A percentile compares a stretch with the other conserved stretches of the same genome.
Evolutionary conservation across 768 basidiomycete genomes (phyloP).

Genomic region (Leccinum boreale): DNA sequence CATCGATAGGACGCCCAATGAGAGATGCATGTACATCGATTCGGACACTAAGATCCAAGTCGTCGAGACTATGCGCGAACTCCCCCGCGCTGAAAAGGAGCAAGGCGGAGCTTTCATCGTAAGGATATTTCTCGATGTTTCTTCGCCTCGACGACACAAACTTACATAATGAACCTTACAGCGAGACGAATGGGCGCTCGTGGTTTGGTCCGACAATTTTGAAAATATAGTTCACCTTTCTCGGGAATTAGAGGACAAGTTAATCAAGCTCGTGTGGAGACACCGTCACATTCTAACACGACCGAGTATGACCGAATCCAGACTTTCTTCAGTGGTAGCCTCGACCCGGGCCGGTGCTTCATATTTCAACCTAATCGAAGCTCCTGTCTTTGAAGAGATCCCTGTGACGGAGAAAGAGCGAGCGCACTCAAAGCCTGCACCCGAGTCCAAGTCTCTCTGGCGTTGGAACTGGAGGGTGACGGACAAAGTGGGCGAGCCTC

Average conservation of each 20-base stretch:
- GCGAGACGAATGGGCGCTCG: constrained; percentile 78
- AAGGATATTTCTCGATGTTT: constrained; percentile 25
- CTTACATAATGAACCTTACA: constrained; percentile 23
- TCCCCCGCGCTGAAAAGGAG: constrained; percentile 83
- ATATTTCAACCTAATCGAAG: constrained; percentile 51
- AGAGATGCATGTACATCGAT: constrained; percentile 65
- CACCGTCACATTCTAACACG: constrained; percentile 31
- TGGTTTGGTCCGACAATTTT: constrained; percentile 83
- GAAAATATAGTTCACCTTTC: constrained; percentile 73
- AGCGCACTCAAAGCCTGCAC: background rate
- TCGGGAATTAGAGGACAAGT: constrained; percentile 67
- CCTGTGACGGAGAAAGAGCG: constrained; percentile 22
- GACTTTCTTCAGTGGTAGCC: constrained; percentile 39
- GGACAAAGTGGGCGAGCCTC: constrained; percentile 19
- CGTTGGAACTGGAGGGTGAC: constrained; percentile 47
- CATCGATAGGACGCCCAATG: constrained; percentile 45
- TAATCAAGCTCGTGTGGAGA: constrained; percentile 80
- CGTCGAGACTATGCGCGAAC: constrained; percentile 60
- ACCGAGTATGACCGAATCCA: constrained; percentile 16
- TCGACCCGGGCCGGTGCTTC: constrained; percentile 44
- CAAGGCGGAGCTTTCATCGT: constrained; percentile 89
- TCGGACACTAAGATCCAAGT: constrained; percentile 84
- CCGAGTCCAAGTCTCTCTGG: constrained; percentile 12
- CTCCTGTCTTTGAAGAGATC: constrained; percentile 21
- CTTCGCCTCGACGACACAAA: background rate